Evolutionary conservation across 495 filamentous ascomycete species (phyloP).

Genomic region (Hyaloscypha bicolor): DNA sequence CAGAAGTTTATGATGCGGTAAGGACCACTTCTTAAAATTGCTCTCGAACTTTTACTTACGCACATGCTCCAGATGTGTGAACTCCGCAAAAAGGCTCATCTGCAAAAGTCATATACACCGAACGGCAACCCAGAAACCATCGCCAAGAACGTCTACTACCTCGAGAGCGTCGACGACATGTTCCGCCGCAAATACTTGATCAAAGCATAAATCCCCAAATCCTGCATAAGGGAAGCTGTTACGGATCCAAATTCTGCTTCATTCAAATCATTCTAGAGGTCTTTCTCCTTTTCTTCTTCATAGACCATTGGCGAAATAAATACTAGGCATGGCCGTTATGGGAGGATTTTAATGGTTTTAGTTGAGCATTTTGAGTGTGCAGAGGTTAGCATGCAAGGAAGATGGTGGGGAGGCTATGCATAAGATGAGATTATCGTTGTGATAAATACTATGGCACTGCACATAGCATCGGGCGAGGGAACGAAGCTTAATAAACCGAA

Average conservation of each 20-base stretch:
- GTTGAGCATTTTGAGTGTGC: conserved; percentile 4
- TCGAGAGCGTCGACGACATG: conserved; percentile 89
- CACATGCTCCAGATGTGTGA: conserved; percentile 72
- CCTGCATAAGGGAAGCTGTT: conserved; percentile 5
- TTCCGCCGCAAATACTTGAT: conserved; percentile 87
- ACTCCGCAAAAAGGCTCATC: conserved; percentile 89
- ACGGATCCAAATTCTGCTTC: background rate
- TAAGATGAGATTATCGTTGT: conserved; percentile 8
- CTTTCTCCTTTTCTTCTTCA: conserved; percentile 6
- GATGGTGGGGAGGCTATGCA: background rate
- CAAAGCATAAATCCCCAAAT: conserved; percentile 67
- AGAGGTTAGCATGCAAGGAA: background rate
- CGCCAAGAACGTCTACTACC: conserved; percentile 82
- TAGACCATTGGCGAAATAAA: conserved; percentile 19
- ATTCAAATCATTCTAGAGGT: conserved; percentile 1
- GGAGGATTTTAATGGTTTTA: conserved; percentile 16
- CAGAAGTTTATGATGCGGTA: conserved; percentile 79
- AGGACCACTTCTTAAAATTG: background rate
- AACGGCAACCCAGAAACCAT: conserved; percentile 76
- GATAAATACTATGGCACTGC: conserved; percentile 1
- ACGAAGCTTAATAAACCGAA: background rate
- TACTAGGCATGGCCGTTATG: conserved; percentile 1
- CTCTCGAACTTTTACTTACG: background rate
- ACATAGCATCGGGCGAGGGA: conserved; percentile 1
- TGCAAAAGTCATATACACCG: conserved; percentile 88